A percentile compares a stretch with the other conserved stretches of the same genome.
Conservation (phyloP, 2,329 filamentous ascomycete species). For the Aureobasidium subglaciale region DNA sequence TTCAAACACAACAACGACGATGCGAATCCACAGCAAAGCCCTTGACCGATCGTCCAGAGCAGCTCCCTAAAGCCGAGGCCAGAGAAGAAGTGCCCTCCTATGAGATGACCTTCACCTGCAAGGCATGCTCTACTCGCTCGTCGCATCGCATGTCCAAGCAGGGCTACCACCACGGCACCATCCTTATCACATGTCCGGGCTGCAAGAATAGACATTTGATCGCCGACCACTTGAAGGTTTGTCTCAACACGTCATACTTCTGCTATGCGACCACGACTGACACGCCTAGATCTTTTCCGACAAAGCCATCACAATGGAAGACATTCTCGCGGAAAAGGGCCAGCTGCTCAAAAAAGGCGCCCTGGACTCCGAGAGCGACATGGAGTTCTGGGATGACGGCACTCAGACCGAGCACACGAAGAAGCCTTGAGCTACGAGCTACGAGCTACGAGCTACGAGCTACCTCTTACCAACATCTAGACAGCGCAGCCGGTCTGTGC, state of each 20-base stretch:
- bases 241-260: background rate
- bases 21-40: conserved; percentile 18
- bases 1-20: conserved; percentile 23
- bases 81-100: conserved; percentile 58
- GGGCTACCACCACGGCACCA: conserved; percentile 85
- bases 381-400: conserved; percentile 84
- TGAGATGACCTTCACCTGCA: conserved; percentile 86
- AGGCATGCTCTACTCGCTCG: conserved; percentile 67
- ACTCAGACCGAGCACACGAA: conserved; percentile 10
- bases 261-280: background rate
- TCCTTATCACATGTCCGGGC: conserved; percentile 77
- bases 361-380: conserved; percentile 68
- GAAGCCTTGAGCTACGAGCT: background rate
- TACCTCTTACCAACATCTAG: background rate
- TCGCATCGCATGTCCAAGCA: conserved; percentile 85
- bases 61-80: conserved; percentile 20
- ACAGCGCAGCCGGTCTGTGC: conserved; percentile 11
- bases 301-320: conserved; percentile 62
- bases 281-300: conserved; percentile 62
- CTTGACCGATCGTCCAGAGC: conserved; percentile 25
- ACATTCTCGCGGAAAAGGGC: conserved; percentile 70
- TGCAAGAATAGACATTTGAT: conserved; percentile 89
- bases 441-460: no score
- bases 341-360: conserved; percentile 64
- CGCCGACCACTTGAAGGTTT: conserved; percentile 71